Percentiles rank a stretch among this genome's conserved stretches.
Evolutionary conservation across 768 basidiomycete genomes (phyloP).

Genomic region (Trametopsis cervina): DNA sequence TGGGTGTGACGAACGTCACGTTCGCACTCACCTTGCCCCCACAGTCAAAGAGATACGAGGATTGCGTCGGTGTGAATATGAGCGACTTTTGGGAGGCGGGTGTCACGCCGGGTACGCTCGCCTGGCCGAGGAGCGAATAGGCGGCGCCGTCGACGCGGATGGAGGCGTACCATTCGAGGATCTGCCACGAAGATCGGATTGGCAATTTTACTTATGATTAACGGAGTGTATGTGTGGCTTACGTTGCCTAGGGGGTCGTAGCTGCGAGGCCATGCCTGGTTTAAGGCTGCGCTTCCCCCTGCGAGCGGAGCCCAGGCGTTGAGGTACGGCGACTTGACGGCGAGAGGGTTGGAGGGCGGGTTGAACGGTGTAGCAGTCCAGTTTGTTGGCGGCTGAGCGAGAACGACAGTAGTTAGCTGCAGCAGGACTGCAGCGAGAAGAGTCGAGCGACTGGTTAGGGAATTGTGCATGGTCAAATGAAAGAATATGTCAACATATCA

Average conservation of each 20-base stretch:
- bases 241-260: not conserved
- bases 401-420: not conserved
- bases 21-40: not conserved
- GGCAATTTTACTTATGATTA: too few species aligned
- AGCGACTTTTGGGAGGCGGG: not conserved
- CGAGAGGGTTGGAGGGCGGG: conserved; percentile 6
- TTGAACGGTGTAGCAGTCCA: conserved; percentile 1
- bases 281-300: not conserved
- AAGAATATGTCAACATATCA: too few species aligned
- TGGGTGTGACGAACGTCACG: conserved; percentile 21
- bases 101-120: not conserved
- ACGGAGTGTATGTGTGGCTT: too few species aligned
- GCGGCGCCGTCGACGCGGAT: not conserved
- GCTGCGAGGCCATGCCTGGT: not conserved
- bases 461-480: too few species aligned
- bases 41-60: conserved; percentile 17
- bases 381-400: not conserved
- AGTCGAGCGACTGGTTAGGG: too few species aligned
- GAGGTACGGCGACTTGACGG: conserved; percentile 7
- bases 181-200: too few species aligned
- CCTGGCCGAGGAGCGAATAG: not conserved
- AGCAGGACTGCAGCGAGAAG: not conserved
- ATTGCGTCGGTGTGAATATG: not conserved
- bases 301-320: conserved; percentile 1
- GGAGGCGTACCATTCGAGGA: not conserved